phyloP scores from a whole-genome alignment of 2,329 filamentous ascomycete species.

The Aureobasidium melanogenum region DNA sequence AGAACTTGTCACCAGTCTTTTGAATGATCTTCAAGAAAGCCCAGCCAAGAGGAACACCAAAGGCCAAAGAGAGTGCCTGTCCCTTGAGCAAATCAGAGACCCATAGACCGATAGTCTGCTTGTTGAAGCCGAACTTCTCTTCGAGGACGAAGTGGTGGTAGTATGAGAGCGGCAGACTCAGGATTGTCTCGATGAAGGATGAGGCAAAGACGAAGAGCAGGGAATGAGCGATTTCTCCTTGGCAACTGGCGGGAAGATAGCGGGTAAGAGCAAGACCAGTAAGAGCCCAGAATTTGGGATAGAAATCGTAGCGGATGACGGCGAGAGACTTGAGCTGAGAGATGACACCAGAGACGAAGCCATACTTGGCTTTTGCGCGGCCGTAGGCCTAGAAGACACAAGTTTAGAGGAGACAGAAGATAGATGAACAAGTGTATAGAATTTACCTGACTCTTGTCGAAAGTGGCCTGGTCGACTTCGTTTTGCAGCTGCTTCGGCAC shows the following conservation, averaged over 20 bases:
- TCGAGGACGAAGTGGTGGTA: conserved; percentile 96
- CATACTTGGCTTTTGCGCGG: conserved; percentile 87
- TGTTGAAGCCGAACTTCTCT: conserved; percentile 97
- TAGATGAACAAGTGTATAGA: conserved; percentile 17
- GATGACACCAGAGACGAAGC: conserved; percentile 71
- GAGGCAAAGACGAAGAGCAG: conserved; percentile 87
- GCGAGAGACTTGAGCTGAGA: conserved; percentile 79
- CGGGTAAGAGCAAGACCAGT: conserved; percentile 65
- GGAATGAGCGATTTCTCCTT: conserved; percentile 87
- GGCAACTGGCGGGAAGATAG: conserved; percentile 69
- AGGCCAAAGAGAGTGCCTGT: conserved; percentile 67
- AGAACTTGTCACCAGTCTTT: conserved; percentile 87
- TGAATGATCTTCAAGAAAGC: conserved; percentile 91
- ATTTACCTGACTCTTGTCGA: conserved; percentile 76
- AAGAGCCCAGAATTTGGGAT: conserved; percentile 82
- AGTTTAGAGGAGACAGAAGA: conserved; percentile 10
- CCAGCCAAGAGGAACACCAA: conserved; percentile 81
- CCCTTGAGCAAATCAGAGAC: conserved; percentile 86
- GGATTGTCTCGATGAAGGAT: conserved; percentile 67
- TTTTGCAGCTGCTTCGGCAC: conserved; percentile 79
- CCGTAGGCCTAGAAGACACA: conserved; percentile 62
- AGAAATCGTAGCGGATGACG: conserved; percentile 82
- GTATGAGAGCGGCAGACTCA: conserved; percentile 72
- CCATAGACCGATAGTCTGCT: conserved; percentile 86
- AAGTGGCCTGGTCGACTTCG: conserved; percentile 82